These are phyloP conservation scores for Pisolithus tinctorius DNA, from an alignment of 768 basidiomycete genomes.

Conservation along the genomic window DNA sequence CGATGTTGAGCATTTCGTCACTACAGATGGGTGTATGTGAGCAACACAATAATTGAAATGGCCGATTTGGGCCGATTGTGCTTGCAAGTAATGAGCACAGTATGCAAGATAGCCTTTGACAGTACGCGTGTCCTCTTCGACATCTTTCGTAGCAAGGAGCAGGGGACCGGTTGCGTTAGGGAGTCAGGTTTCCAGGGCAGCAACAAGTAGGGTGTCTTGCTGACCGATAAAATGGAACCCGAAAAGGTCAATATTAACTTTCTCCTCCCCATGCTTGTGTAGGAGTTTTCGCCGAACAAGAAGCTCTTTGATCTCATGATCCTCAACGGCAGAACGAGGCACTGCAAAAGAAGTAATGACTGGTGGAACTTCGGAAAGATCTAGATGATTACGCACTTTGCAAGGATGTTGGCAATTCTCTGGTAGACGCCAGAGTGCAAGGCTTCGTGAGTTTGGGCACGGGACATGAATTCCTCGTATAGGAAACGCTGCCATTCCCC, in stretches of 20 bases:
- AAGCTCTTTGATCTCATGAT: slow-evolving; percentile 84
- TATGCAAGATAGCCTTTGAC: slow-evolving; percentile 64
- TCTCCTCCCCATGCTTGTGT: slow-evolving; percentile 43
- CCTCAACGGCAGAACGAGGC: slow-evolving; percentile 67
- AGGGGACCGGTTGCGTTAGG: slow-evolving; percentile 56
- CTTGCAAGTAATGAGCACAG: slow-evolving; percentile 40
- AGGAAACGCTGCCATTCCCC: slow-evolving; percentile 92
- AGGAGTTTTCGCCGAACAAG: slow-evolving; percentile 73
- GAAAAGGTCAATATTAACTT: slow-evolving; percentile 53
- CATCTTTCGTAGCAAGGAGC: slow-evolving; percentile 45
- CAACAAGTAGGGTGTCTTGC: slow-evolving; percentile 47
- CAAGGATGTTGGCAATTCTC: slow-evolving; percentile 89
- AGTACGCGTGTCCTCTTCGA: slow-evolving; percentile 66
- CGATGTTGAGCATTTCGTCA: slow-evolving; percentile 38
- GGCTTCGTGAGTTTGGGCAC: slow-evolving; percentile 76
- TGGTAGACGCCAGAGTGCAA: slow-evolving; percentile 81
- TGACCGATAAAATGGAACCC: slow-evolving; percentile 55
- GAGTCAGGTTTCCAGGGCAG: slow-evolving; percentile 45
- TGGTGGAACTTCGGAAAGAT: slow-evolving; percentile 86
- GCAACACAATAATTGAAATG: slow-evolving; percentile 75
- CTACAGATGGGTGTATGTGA: slow-evolving; percentile 36
- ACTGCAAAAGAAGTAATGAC: slow-evolving; percentile 72
- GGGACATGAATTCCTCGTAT: slow-evolving; percentile 94
- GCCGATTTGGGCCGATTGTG: slow-evolving; percentile 50
- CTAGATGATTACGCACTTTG: slow-evolving; percentile 94